These are phyloP conservation scores for Aspergillus fischeri DNA, from an alignment of 2,329 filamentous ascomycete genomes.

Conservation along the genomic window DNA sequence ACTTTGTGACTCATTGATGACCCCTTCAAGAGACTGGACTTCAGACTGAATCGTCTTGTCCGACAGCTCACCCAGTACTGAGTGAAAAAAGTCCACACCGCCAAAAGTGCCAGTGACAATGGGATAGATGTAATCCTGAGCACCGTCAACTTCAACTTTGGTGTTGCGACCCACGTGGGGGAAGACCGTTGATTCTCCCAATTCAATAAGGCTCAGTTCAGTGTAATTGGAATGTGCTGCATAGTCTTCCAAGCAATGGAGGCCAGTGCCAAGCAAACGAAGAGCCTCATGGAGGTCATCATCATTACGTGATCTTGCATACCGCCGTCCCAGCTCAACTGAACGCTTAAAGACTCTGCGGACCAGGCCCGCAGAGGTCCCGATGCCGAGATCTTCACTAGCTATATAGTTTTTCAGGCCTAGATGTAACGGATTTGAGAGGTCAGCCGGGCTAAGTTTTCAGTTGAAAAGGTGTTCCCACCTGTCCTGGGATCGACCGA, in stretches of 20 bases:
- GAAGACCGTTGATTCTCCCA: conserved; percentile 77
- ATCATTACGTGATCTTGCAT: conserved; percentile 61
- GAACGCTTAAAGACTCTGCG: conserved; percentile 67
- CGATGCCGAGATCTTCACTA: conserved; percentile 72
- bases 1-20: conserved; percentile 60
- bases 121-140: conserved; percentile 66
- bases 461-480: background rate
- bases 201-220: conserved; percentile 80
- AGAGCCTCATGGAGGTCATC: conserved; percentile 84
- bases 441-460: background rate
- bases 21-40: conserved; percentile 81
- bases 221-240: conserved; percentile 91
- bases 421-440: conserved; percentile 15
- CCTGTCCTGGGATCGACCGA: conserved; percentile 70
- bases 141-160: conserved; percentile 65
- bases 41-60: conserved; percentile 92
- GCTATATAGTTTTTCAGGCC: conserved; percentile 91
- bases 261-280: conserved; percentile 77
- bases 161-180: conserved; percentile 79
- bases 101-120: conserved; percentile 89
- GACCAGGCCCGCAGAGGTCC: conserved; percentile 75
- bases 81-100: conserved; percentile 90
- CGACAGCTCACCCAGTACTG: conserved; percentile 71
- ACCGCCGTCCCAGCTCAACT: conserved; percentile 76
- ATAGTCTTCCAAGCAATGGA: conserved; percentile 90